phyloP scores from a whole-genome alignment of 352 stramenopile genomes.

The Globisporangium middletonii region DNA sequence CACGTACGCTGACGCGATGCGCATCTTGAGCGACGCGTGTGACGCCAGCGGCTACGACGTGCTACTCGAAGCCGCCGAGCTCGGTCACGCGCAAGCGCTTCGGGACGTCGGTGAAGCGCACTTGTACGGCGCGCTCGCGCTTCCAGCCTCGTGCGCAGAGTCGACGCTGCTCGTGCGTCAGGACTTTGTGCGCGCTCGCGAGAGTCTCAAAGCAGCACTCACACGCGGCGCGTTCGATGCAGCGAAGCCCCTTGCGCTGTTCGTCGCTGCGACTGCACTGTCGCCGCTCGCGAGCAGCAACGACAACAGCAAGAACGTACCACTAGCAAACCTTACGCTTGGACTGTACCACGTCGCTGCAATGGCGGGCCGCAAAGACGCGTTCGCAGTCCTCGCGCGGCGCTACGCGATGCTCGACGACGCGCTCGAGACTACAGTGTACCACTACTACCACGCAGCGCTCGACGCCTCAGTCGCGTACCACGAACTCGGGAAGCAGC shows the following conservation, averaged over 20 bases:
- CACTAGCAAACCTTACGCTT: conserved; percentile 16
- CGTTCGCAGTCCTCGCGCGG: conserved; percentile 48
- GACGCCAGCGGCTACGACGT: conserved; percentile 21
- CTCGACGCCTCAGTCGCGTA: conserved; percentile 37
- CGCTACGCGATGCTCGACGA: conserved; percentile 23
- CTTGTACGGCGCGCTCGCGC: conserved; percentile 25
- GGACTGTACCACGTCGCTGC: conserved; percentile 52
- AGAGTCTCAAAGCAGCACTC: conserved; percentile 20
- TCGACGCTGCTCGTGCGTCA: conserved; percentile 5
- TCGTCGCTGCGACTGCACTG: background rate
- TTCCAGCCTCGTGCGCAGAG: conserved; percentile 13
- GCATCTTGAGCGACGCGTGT: conserved; percentile 12
- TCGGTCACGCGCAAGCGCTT: conserved; percentile 23
- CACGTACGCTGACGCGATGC: conserved; percentile 12
- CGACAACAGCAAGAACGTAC: background rate
- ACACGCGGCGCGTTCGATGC: conserved; percentile 11
- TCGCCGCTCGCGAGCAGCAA: background rate
- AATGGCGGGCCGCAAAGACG: conserved; percentile 28
- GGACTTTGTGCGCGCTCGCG: conserved; percentile 17
- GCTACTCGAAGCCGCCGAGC: conserved; percentile 27
- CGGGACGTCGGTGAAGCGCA: conserved; percentile 25
- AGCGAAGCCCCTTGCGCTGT: conserved; percentile 24
- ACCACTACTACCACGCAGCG: conserved; percentile 60
- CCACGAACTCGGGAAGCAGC: conserved; percentile 69
- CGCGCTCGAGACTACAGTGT: conserved; percentile 32